Evolutionary conservation across 2,329 filamentous ascomycete genomes (phyloP).

Genomic region (Sporothrix brunneoviolacea): DNA sequence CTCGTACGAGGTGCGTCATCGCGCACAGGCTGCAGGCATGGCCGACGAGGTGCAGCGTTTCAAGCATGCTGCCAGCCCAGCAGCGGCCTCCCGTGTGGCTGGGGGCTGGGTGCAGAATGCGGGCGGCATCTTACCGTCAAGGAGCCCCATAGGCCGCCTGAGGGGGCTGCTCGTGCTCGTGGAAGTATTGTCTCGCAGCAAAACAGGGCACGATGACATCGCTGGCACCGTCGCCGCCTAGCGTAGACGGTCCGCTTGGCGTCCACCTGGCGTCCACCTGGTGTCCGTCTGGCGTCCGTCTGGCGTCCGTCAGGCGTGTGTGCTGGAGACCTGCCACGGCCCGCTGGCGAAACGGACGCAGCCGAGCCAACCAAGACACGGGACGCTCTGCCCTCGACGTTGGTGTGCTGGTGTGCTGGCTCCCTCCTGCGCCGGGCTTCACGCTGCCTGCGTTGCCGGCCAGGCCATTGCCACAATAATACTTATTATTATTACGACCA

Average conservation of each 20-base stretch:
- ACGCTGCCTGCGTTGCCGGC: not conserved
- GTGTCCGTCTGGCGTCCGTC: slow-evolving; percentile 3
- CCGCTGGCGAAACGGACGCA: slow-evolving; percentile 3
- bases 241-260: not conserved
- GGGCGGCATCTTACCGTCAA: not conserved
- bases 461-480: too few species aligned
- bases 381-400: not conserved
- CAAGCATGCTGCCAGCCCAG: not conserved
- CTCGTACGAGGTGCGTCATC: not conserved
- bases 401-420: not conserved
- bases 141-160: not conserved
- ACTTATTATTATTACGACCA: too few species aligned
- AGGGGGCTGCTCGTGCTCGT: too few species aligned
- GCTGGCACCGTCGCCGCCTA: slow-evolving; percentile 3
- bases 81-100: slow-evolving; percentile 6
- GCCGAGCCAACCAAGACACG: slow-evolving; percentile 6
- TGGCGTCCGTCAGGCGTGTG: not conserved
- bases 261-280: too few species aligned
- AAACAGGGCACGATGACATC: too few species aligned
- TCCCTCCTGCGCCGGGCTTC: slow-evolving; percentile 4
- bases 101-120: too few species aligned
- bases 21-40: not conserved
- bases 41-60: too few species aligned
- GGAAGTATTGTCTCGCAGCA: too few species aligned
- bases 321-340: slow-evolving; percentile 2